Conservation (phyloP, 2,329 filamentous ascomycete genomes). For the Pseudogymnoascus sp. region DNA sequence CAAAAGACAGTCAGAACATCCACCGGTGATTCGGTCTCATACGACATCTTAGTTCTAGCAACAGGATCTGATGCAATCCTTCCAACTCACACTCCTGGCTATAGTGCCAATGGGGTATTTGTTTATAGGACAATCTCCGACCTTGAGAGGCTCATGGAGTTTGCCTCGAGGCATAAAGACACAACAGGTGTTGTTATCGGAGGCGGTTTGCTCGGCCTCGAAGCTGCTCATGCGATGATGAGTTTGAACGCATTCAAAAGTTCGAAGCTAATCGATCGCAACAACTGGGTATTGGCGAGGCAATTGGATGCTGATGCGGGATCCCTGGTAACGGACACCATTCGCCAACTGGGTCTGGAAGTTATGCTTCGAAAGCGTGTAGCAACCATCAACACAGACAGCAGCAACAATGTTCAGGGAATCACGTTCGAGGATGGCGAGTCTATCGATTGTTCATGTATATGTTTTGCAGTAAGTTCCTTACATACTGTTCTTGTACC, state of each 20-base stretch:
- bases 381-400: conserved; percentile 60
- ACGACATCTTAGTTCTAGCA: conserved; percentile 75
- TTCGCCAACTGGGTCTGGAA: conserved; percentile 69
- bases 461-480: conserved; percentile 61
- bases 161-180: conserved; percentile 57
- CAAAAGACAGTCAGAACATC: conserved; percentile 63
- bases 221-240: conserved; percentile 88
- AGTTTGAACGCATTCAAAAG: conserved; percentile 67
- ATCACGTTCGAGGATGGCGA: conserved; percentile 77
- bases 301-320: conserved; percentile 80
- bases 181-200: conserved; percentile 71
- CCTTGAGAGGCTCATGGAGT: conserved; percentile 67
- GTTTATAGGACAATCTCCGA: conserved; percentile 85
- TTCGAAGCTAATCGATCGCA: conserved; percentile 74
- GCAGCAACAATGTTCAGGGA: conserved; percentile 60
- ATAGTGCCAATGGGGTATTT: conserved; percentile 76
- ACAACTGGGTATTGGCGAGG: conserved; percentile 72
- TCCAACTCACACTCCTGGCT: conserved; percentile 58
- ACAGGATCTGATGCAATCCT: conserved; percentile 81
- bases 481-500: background rate
- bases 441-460: conserved; percentile 65
- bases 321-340: conserved; percentile 72
- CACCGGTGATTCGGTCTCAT: conserved; percentile 60
- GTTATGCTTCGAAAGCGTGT: conserved; percentile 72
- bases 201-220: conserved; percentile 75